phyloP scores from a whole-genome alignment of 441 rosid genomes.

The Aleurites moluccanus region DNA sequence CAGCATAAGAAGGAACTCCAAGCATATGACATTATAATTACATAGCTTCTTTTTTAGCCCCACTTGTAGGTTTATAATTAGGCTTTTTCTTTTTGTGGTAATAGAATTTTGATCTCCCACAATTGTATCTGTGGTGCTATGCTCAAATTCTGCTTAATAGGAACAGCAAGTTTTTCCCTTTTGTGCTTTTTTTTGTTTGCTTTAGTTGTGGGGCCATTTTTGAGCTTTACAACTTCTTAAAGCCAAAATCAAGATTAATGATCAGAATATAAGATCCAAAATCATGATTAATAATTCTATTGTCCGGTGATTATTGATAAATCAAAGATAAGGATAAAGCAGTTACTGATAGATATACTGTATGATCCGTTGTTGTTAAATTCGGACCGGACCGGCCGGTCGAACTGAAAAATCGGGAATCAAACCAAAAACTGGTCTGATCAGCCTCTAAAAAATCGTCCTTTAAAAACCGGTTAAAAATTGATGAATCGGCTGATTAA shows the following conservation, averaged over 20 bases:
- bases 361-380: no score
- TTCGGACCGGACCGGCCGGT: no score
- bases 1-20: background rate
- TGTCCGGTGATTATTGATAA: no score
- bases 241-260: background rate
- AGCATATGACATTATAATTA: background rate
- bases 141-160: background rate
- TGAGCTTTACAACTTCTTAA: background rate
- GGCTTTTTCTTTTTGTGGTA: background rate
- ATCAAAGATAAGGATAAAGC: background rate
- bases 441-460: no score
- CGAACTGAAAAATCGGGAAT: no score
- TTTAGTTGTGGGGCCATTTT: conserved; percentile 12
- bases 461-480: no score
- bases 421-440: no score
- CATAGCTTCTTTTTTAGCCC: background rate
- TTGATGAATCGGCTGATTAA: no score
- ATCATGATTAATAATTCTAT: background rate
- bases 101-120: background rate
- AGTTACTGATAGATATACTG: background rate
- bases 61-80: background rate
- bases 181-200: conserved; percentile 4
- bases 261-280: background rate
- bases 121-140: background rate
- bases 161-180: conserved; percentile 2